phyloP scores from a whole-genome alignment of 805 yeast genomes.

The Candida sanyiensis region DNA sequence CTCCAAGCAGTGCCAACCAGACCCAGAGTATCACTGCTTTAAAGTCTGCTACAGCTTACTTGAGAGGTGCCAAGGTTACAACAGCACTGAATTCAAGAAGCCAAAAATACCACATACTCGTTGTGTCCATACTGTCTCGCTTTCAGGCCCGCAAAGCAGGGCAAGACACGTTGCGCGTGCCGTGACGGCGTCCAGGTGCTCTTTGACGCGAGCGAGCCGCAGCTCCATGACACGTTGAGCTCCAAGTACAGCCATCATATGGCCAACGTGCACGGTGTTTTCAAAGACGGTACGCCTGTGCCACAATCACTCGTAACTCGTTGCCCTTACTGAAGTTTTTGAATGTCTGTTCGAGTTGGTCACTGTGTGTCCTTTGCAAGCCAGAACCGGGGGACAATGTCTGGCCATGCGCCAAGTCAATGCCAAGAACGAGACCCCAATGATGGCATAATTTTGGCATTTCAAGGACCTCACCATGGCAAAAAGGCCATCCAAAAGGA shows the following conservation, averaged over 20 bases:
- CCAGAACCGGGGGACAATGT: background rate
- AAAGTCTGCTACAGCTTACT: conserved; percentile 3
- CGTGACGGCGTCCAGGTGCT: conserved; percentile 2
- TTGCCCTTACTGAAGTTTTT: background rate
- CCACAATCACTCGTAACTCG: too few relatives aligned
- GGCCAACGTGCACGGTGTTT: conserved; percentile 5
- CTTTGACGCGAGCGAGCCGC: conserved; percentile 2
- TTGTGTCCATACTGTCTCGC: conserved; percentile 8
- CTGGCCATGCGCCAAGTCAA: background rate
- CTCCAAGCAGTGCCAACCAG: background rate
- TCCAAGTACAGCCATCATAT: conserved; percentile 9
- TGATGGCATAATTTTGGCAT: conserved; percentile 1
- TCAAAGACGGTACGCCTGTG: conserved; percentile 4
- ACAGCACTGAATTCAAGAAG: background rate
- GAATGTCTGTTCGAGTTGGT: background rate
- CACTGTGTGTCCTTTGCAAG: background rate
- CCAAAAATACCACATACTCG: conserved; percentile 6
- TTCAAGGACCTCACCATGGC: background rate
- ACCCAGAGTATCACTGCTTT: conserved; percentile 5
- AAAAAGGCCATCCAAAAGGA: too few relatives aligned
- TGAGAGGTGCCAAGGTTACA: conserved; percentile 3
- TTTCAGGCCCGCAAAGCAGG: background rate
- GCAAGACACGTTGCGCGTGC: background rate
- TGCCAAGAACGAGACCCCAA: background rate
- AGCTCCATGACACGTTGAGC: conserved; percentile 8